A percentile compares a stretch with the other conserved stretches of the same genome.
Evolutionary conservation across 768 basidiomycete genomes (phyloP).

Genomic region (Gelatoporia subvermispora): DNA sequence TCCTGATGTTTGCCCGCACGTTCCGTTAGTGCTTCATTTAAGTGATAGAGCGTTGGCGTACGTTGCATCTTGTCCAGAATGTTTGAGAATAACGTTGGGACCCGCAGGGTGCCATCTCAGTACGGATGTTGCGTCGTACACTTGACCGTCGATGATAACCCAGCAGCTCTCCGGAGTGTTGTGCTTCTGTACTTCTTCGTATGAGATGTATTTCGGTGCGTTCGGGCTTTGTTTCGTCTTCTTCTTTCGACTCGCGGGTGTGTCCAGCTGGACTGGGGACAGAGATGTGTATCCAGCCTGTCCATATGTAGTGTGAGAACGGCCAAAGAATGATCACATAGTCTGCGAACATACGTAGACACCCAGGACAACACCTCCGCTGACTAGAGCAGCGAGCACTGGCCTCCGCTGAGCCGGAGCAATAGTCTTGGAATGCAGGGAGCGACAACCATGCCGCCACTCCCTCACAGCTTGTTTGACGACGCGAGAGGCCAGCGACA

Average conservation of each 20-base stretch:
- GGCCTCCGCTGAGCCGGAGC: background rate
- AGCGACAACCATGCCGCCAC: too few relatives aligned
- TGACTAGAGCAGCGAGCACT: background rate
- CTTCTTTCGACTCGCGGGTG: background rate
- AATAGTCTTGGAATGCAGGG: too few relatives aligned
- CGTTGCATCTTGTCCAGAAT: conserved; percentile 89
- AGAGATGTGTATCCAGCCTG: background rate
- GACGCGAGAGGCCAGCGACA: too few relatives aligned
- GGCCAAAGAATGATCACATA: background rate
- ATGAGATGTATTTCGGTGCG: conserved; percentile 7
- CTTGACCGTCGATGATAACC: conserved; percentile 41
- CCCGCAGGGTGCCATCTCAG: conserved; percentile 21
- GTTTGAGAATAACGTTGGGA: conserved; percentile 48
- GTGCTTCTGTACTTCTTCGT: conserved; percentile 44
- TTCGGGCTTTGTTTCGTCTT: background rate
- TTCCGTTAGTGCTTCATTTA: background rate
- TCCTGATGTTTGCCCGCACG: conserved; percentile 7
- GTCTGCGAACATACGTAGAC: background rate
- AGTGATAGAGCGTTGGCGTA: conserved; percentile 30
- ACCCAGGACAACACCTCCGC: background rate
- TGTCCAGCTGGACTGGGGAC: background rate
- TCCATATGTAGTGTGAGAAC: background rate
- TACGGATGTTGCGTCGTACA: conserved; percentile 26
- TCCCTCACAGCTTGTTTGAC: too few relatives aligned
- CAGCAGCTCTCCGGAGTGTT: conserved; percentile 56